phyloP scores from a whole-genome alignment of 495 filamentous ascomycete genomes.

The Bacidia rubella region DNA sequence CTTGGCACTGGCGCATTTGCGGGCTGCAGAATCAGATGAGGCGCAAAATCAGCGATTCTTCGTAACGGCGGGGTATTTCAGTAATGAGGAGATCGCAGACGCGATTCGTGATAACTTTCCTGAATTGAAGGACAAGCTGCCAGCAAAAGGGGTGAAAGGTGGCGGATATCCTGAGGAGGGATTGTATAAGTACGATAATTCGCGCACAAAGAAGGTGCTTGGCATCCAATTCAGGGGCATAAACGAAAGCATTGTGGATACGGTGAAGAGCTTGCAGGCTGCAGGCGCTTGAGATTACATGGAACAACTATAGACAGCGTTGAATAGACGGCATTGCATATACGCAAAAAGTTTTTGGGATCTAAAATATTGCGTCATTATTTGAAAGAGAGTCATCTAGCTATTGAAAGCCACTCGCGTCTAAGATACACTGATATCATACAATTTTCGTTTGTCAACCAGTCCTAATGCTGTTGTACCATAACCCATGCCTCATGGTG shows the following conservation, averaged over 20 bases:
- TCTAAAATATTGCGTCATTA: no score
- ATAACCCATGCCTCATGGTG: no score
- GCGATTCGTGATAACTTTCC: conserved; percentile 52
- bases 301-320: conserved; percentile 12
- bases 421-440: no score
- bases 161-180: conserved; percentile 25
- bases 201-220: conserved; percentile 39
- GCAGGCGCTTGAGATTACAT: conserved; percentile 25
- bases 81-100: conserved; percentile 51
- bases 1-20: conserved; percentile 57
- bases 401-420: no score
- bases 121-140: conserved; percentile 47
- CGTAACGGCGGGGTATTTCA: conserved; percentile 46
- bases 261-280: conserved; percentile 39
- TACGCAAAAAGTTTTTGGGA: no score
- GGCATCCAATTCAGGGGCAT: conserved; percentile 43
- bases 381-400: no score
- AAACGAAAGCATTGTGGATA: conserved; percentile 43
- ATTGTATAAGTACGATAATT: conserved; percentile 39
- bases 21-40: conserved; percentile 50
- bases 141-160: conserved; percentile 30
- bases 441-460: no score
- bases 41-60: conserved; percentile 63
- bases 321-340: no score
- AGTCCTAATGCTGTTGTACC: no score